Conservation (phyloP, 352 stramenopile genomes). For the Pythium oligandrum region DNA sequence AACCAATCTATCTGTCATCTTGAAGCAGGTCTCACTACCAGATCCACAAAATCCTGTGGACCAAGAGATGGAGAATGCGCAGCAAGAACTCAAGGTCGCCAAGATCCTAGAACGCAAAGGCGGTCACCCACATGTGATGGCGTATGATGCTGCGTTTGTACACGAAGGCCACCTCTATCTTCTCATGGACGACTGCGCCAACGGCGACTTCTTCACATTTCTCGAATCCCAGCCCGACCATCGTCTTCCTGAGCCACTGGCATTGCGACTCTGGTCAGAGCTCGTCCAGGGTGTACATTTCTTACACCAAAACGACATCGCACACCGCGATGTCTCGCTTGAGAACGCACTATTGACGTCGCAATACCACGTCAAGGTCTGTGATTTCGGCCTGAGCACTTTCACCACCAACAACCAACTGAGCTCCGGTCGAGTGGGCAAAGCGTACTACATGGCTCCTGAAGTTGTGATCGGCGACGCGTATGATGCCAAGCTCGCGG, state of each 20-base stretch:
- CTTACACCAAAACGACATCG: slow-evolving; percentile 12
- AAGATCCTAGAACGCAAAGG: too few relatives aligned
- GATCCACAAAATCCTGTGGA: too few relatives aligned
- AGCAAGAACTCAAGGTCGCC: too few relatives aligned
- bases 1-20: too few relatives aligned
- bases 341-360: slow-evolving; percentile 11
- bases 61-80: too few relatives aligned
- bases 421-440: slow-evolving; percentile 10
- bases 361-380: slow-evolving; percentile 10
- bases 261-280: slow-evolving; percentile 3
- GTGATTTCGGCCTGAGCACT: slow-evolving; percentile 21
- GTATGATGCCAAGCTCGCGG: slow-evolving; percentile 17
- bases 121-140: too few relatives aligned
- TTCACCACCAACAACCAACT: background rate
- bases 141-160: too few relatives aligned
- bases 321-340: slow-evolving; percentile 16
- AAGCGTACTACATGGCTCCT: slow-evolving; percentile 23
- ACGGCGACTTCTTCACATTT: too few relatives aligned
- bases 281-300: slow-evolving; percentile 10
- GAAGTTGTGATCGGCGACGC: slow-evolving; percentile 12
- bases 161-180: too few relatives aligned
- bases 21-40: too few relatives aligned
- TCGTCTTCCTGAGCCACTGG: slow-evolving; percentile 2
- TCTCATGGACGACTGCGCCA: too few relatives aligned
- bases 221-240: background rate